Evolutionary conservation across 2,329 filamentous ascomycete species (phyloP), one percentile per base, ranked within the genome.

Genomic region (Diaporthe sp.): DNA sequence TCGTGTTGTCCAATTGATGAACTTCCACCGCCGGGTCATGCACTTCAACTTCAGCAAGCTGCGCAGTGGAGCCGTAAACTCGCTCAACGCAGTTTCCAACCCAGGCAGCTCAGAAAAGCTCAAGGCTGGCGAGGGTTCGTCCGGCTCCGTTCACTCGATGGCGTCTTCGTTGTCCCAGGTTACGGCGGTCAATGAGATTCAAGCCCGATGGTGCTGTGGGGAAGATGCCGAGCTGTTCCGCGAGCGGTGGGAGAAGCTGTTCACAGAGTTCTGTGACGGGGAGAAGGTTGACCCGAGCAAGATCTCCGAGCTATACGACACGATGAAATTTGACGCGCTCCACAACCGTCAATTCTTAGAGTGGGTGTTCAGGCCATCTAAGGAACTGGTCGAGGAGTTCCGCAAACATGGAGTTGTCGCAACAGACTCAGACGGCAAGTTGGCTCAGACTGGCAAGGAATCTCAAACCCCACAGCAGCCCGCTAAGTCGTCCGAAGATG

Each of bases 251-350:
- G 97, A 98, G 85, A 99, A 99, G 85, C 89, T 99, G 2, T 99
- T 99, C 84, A 91, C 93, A 63, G 97, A 99, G 81, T 99, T 99
- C 80, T 97, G 94, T 77, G 97, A 99, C 82, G 93, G 94, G 1
- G 97, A 99, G 80, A 99, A 99, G 86, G 95, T 98, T 25, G 97
- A 99, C 83, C 97, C 97, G 25, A 98, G 96, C 87, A 99, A 99
- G 86, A 96, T 99, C 76, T 98, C 95, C 7, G 97, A 99, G 85
- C 89, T 99, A 3, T 99, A 99, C 82, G 97, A 99, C 83, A 98
- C 96, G 27, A 98, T 99, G 97, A 99, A 99, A 83, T 99, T 98
- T 77, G 97, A 99, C 82, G 97, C 97, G 1, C 88, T 99, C 19
- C 97, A 99, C 84, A 99, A 99, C 81, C 92, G 97, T 3, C 94